Conservation (phyloP, 2,329 filamentous ascomycete species). For the Ophiostoma quercus region DNA sequence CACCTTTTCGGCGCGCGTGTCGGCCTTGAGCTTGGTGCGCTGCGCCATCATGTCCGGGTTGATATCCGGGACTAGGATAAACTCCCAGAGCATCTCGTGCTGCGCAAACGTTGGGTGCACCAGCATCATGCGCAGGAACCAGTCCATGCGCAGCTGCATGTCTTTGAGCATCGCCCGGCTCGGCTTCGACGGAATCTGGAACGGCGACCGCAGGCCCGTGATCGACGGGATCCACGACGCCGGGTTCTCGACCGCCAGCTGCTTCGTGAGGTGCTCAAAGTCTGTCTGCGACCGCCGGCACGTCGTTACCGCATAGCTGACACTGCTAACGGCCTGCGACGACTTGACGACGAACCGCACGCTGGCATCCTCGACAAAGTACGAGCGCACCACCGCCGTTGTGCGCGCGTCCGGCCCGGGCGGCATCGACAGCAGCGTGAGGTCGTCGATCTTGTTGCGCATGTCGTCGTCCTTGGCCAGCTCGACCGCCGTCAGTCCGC, state of each 20-base stretch:
- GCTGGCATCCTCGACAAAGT: slow-evolving; percentile 94
- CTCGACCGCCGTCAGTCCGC: slow-evolving; percentile 90
- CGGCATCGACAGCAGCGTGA: slow-evolving; percentile 66
- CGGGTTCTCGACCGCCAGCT: slow-evolving; percentile 82
- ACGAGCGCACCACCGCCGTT: slow-evolving; percentile 88
- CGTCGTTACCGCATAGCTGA: slow-evolving; percentile 89
- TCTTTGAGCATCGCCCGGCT: slow-evolving; percentile 82
- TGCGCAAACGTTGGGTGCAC: slow-evolving; percentile 88
- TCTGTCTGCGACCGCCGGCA: slow-evolving; percentile 81
- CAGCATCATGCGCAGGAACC: slow-evolving; percentile 80
- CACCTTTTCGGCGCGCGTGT: slow-evolving; percentile 75
- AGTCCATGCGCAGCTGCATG: slow-evolving; percentile 78
- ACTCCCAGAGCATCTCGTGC: slow-evolving; percentile 98
- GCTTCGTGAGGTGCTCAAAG: slow-evolving; percentile 82
- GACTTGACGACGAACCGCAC: slow-evolving; percentile 92
- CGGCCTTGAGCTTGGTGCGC: slow-evolving; percentile 79
- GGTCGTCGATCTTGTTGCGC: slow-evolving; percentile 89
- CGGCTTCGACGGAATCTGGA: slow-evolving; percentile 87
- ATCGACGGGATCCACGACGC: slow-evolving; percentile 89
- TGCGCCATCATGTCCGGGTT: slow-evolving; percentile 86
- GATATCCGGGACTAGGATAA: slow-evolving; percentile 93
- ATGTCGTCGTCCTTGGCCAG: slow-evolving; percentile 97
- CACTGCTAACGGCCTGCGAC: slow-evolving; percentile 73
- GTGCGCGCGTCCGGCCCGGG: slow-evolving; percentile 63
- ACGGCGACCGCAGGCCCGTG: slow-evolving; percentile 73